Percentiles rank a stretch among this genome's conserved stretches.
Evolutionary conservation across 352 stramenopile genomes (phyloP).

Genomic region (Ophiocytium majus): DNA sequence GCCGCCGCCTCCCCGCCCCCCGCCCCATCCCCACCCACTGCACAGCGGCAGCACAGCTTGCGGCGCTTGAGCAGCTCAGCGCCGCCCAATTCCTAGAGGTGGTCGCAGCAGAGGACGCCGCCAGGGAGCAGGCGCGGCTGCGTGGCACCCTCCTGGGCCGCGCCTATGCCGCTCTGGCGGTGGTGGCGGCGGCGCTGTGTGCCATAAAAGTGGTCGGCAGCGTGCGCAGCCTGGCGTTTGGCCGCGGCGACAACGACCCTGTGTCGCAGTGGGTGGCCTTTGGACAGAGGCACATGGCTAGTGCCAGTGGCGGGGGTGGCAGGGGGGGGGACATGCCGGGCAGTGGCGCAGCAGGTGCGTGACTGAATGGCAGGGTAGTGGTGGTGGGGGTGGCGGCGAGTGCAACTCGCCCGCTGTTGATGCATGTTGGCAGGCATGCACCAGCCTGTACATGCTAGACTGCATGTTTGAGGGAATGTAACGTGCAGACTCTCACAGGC

Average conservation of each 20-base stretch:
- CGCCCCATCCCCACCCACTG: neutral
- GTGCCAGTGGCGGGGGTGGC: no score
- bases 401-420: neutral
- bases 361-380: neutral
- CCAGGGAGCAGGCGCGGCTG: neutral
- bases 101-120: neutral
- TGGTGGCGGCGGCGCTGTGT: neutral
- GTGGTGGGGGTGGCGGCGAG: neutral
- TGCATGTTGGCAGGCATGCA: neutral
- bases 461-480: no score
- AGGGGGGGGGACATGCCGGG: no score
- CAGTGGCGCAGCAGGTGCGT: neutral
- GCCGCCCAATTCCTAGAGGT: neutral
- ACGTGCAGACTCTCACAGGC: no score
- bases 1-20: neutral
- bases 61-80: neutral
- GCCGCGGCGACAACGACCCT: neutral
- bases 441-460: no score
- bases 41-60: neutral
- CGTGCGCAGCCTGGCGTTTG: neutral
- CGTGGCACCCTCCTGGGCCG: neutral
- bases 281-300: neutral
- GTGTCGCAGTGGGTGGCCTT: neutral
- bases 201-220: neutral
- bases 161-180: neutral